Evolutionary conservation across 805 yeast genomes (phyloP).

Genomic region (Barnettozyma wickerhamii): DNA sequence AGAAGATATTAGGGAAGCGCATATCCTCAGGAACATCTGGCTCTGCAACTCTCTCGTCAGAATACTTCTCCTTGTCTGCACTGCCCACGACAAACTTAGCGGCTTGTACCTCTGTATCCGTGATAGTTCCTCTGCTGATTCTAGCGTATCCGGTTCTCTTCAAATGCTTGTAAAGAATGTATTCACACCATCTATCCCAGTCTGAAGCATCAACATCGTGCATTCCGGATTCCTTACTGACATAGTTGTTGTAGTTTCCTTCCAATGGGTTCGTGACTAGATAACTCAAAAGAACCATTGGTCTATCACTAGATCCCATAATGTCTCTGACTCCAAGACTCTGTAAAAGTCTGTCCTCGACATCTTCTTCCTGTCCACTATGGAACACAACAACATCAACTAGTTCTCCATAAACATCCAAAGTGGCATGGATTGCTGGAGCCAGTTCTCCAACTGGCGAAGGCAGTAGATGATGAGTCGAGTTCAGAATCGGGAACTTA

Average conservation of each 20-base stretch:
- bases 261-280: conserved; percentile 81
- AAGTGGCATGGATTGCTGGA: conserved; percentile 95
- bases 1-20: conserved; percentile 73
- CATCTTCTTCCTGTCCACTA: conserved; percentile 97
- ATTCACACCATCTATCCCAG: conserved; percentile 99
- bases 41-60: conserved; percentile 54
- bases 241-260: conserved; percentile 92
- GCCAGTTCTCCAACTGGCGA: conserved; percentile 98
- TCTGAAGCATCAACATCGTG: conserved; percentile 90
- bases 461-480: conserved; percentile 88
- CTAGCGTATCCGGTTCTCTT: conserved; percentile 92
- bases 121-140: conserved; percentile 86
- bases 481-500: conserved; percentile 87
- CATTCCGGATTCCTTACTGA: conserved; percentile 80
- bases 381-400: conserved; percentile 97
- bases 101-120: conserved; percentile 94
- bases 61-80: conserved; percentile 36
- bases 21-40: conserved; percentile 51
- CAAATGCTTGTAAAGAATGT: conserved; percentile 81
- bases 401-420: conserved; percentile 80
- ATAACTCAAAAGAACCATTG: conserved; percentile 84
- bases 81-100: conserved; percentile 63
- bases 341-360: conserved; percentile 86
- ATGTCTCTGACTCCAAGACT: conserved; percentile 68
- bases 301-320: conserved; percentile 79